Conservation (phyloP, 2,329 filamentous ascomycete genomes). For the Xylariaceae sp. region DNA sequence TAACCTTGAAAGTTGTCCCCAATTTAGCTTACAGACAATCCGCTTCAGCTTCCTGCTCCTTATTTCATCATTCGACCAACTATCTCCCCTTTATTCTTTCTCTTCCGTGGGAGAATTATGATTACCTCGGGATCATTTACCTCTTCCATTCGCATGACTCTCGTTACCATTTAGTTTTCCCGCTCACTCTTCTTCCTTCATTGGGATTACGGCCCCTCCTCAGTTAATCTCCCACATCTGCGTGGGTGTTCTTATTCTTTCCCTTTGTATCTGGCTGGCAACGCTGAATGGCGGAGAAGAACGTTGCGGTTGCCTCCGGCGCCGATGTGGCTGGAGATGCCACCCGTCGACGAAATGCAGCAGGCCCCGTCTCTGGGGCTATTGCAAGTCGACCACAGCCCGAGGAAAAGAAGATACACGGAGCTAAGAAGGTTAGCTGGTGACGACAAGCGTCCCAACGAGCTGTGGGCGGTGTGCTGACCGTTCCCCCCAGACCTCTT, state of each 20-base stretch:
- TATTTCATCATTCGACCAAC: conserved; percentile 15
- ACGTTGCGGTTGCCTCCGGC: conserved; percentile 54
- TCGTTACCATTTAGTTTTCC: conserved; percentile 15
- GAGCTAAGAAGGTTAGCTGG: conserved; percentile 46
- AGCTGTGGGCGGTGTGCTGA: conserved; percentile 7
- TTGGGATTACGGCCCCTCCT: not conserved
- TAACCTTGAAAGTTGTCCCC: conserved; percentile 3
- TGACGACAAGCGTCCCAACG: conserved; percentile 1
- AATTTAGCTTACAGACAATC: conserved; percentile 1
- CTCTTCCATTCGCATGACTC: conserved; percentile 13
- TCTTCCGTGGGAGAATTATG: conserved; percentile 10
- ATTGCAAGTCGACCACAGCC: conserved; percentile 38
- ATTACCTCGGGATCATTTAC: conserved; percentile 2
- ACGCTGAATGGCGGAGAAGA: conserved; percentile 48
- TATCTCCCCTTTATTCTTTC: conserved; percentile 4
- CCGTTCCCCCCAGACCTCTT: conserved; percentile 38
- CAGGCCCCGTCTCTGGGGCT: conserved; percentile 34
- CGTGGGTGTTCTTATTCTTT: conserved; percentile 1
- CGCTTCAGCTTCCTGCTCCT: conserved; percentile 12
- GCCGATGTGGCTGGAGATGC: conserved; percentile 50
- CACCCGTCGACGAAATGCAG: conserved; percentile 51
- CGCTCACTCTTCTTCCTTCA: conserved; percentile 2
- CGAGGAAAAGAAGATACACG: conserved; percentile 56
- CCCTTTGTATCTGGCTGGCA: not conserved
- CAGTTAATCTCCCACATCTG: conserved; percentile 1